phyloP scores from a whole-genome alignment of 805 yeast species.

The Teunomyces panamensis region DNA sequence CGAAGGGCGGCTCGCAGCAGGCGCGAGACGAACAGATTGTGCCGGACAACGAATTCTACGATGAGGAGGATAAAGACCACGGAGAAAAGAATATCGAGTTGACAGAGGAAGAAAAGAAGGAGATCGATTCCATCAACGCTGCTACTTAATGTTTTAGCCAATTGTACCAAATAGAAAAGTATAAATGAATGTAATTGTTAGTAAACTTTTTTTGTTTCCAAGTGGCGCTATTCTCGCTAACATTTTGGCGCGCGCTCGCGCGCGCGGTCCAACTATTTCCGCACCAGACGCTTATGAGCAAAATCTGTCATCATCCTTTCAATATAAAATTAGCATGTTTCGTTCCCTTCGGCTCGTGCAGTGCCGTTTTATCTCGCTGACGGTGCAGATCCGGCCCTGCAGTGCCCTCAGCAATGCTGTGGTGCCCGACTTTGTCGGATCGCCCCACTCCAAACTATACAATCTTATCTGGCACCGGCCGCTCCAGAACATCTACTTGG shows the following conservation, averaged over 20 bases:
- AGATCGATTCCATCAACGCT: constrained; percentile 24
- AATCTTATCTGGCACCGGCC: constrained; percentile 70
- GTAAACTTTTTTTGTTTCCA: not conserved
- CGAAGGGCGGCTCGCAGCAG: constrained; percentile 85
- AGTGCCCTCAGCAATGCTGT: constrained; percentile 6
- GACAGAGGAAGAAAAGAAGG: constrained; percentile 37
- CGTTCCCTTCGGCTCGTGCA: constrained; percentile 1
- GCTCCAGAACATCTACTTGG: constrained; percentile 70
- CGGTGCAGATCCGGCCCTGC: not conserved
- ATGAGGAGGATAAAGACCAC: constrained; percentile 51
- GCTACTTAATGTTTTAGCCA: not conserved
- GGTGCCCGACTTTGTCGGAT: constrained; percentile 51
- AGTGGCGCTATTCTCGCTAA: no score
- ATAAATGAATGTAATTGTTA: not conserved
- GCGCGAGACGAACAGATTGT: constrained; percentile 75
- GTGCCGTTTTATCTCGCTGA: not conserved
- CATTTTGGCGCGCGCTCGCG: no score
- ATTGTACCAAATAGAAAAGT: no score
- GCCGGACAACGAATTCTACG: constrained; percentile 76
- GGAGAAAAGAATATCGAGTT: constrained; percentile 33
- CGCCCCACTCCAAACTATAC: constrained; percentile 60
- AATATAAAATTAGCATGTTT: not conserved
- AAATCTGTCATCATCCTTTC: no score
- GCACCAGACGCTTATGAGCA: no score
- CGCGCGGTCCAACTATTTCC: no score